phyloP scores from a whole-genome alignment of 345 rosid genomes.

The Iberis pinnata region DNA sequence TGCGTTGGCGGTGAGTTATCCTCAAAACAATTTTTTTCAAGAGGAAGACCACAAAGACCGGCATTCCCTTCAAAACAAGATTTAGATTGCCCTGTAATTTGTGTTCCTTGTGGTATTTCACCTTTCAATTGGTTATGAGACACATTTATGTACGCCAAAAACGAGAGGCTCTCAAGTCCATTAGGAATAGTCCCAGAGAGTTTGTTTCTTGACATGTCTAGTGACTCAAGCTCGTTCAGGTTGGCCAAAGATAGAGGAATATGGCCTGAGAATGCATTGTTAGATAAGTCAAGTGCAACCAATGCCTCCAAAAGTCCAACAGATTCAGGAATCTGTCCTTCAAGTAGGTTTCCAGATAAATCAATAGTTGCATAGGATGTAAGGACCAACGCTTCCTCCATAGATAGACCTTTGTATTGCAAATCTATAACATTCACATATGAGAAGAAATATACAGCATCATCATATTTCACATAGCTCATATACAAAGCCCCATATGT shows the following conservation, averaged over 20 bases:
- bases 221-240: neutral
- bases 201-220: constrained; percentile 15
- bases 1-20: neutral
- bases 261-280: constrained; percentile 19
- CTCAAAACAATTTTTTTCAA: neutral
- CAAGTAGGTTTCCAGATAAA: constrained; percentile 9
- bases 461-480: no score
- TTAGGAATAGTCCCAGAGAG: constrained; percentile 22
- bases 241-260: constrained; percentile 11
- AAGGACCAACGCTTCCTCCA: neutral
- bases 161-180: constrained; percentile 7
- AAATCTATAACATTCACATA: neutral
- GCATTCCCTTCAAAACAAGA: constrained; percentile 16
- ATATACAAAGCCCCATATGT: constrained; percentile 3
- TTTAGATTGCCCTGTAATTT: constrained; percentile 3
- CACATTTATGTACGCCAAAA: constrained; percentile 10
- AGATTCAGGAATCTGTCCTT: constrained; percentile 5
- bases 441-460: no score
- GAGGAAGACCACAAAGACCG: constrained; percentile 25
- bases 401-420: constrained; percentile 14
- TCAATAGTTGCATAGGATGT: constrained; percentile 6
- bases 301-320: constrained; percentile 17
- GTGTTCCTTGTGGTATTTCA: constrained; percentile 25
- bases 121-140: constrained; percentile 7
- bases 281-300: constrained; percentile 18